Conservation (phyloP, 2,329 filamentous ascomycete genomes). For the Lanzia echinophila region DNA sequence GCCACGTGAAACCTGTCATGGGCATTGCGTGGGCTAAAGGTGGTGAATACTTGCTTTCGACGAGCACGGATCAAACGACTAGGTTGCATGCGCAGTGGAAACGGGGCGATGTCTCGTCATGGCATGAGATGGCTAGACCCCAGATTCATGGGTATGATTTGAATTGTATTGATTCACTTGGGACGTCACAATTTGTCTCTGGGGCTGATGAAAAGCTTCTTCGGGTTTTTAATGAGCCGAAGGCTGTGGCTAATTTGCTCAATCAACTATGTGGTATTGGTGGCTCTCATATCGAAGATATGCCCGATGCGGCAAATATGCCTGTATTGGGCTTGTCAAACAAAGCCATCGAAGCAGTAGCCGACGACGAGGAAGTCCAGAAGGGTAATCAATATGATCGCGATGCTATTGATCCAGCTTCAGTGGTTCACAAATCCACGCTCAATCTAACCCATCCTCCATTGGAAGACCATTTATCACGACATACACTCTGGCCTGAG, state of each 20-base stretch:
- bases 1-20: conserved; percentile 76
- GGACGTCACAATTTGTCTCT: conserved; percentile 73
- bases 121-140: conserved; percentile 93
- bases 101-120: conserved; percentile 48
- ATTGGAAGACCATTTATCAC: conserved; percentile 80
- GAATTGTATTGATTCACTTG: conserved; percentile 81
- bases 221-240: conserved; percentile 87
- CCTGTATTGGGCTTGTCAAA: conserved; percentile 93
- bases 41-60: conserved; percentile 81
- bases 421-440: conserved; percentile 51
- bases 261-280: conserved; percentile 58
- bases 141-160: conserved; percentile 98
- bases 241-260: conserved; percentile 71
- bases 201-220: conserved; percentile 98
- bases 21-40: conserved; percentile 77
- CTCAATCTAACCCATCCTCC: conserved; percentile 68
- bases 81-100: conserved; percentile 79
- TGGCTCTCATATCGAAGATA: conserved; percentile 33
- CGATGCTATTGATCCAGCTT: conserved; percentile 49
- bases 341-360: conserved; percentile 68
- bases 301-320: conserved; percentile 89
- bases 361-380: conserved; percentile 43
- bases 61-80: conserved; percentile 87
- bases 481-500: conserved; percentile 92
- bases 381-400: conserved; percentile 41